phyloP scores from a whole-genome alignment of 495 filamentous ascomycete species.

The Polyplosphaeria fusca region DNA sequence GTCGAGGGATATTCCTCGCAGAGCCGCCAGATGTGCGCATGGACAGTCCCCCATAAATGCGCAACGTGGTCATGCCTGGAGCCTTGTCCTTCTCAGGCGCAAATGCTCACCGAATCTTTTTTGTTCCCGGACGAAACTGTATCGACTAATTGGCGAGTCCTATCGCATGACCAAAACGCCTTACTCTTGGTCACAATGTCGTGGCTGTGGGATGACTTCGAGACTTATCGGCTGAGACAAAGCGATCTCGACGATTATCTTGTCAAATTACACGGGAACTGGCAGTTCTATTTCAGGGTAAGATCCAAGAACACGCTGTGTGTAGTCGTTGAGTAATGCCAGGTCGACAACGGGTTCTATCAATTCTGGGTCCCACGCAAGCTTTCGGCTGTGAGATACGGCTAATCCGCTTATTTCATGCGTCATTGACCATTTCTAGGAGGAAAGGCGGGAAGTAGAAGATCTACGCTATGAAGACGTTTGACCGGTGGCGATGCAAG shows the following conservation, averaged over 20 bases:
- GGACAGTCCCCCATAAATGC: too few relatives aligned
- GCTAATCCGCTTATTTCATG: background rate
- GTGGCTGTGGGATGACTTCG: constrained; percentile 3
- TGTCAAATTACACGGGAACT: background rate
- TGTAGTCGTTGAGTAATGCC: background rate
- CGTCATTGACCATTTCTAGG: background rate
- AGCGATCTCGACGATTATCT: constrained; percentile 3
- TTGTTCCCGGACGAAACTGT: too few relatives aligned
- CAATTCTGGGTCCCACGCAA: constrained; percentile 9
- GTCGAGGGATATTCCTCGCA: too few relatives aligned
- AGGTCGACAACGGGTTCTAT: constrained; percentile 11
- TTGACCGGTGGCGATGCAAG: background rate
- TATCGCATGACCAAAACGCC: too few relatives aligned
- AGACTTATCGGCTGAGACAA: constrained; percentile 3
- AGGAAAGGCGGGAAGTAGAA: background rate
- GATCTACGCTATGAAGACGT: background rate
- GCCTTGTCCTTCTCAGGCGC: too few relatives aligned
- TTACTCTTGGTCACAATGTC: too few relatives aligned
- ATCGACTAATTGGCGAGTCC: too few relatives aligned
- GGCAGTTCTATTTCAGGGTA: constrained; percentile 5
- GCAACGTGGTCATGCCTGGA: too few relatives aligned
- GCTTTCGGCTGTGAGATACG: constrained; percentile 5
- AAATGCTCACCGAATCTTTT: too few relatives aligned
- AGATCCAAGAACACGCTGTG: background rate
- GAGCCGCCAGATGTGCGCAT: too few relatives aligned